Base-by-base conservation (phyloP, 2,329 filamentous ascomycete genomes). In the Microcyclospora pomicola region DNA sequence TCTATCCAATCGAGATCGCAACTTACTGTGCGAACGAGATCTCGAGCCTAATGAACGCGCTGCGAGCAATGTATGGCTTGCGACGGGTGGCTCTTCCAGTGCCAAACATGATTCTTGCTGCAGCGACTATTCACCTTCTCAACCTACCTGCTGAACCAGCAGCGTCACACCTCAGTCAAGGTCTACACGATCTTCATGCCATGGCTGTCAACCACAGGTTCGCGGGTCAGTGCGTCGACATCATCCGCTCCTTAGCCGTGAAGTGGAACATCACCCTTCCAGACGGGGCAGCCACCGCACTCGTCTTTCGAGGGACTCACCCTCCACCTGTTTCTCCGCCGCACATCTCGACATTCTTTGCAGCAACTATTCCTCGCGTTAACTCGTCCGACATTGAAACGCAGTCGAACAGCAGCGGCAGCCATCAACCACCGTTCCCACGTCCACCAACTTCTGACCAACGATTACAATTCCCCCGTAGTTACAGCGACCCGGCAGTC, bases 1-100 rank as follows among this genome's bases (percentile, higher is more conserved):
- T 82, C 2, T 65, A 67, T 3, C 79, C 80, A 6, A 69, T 72
- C 30, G 75, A 81, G 43, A 72, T 81, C 12, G 83, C 79, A 56
- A 68, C 68, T n/a, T 56, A 59, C 31, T 60, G 59, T 32, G 64
- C 64, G 2, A 66, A 65, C 40, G 58, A 60, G 37, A 62, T 67
- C 1, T 63, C 64, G 1, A 52, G 50, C 5, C 50, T 69, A 4
- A 53, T 63, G 41, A 59, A 59, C 29, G 52, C 58, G 11, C 62
- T 68, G 35, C 60, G 64, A 15, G 51, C 53, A n/a, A 53, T 63
- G 44, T 68, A 68, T 43, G 55, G 58, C 13, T 51, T 67, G 29
- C 58, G 65, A 32, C 55, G 59, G 2, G 58, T 62, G 5, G 53
- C 57, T 12, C 47, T 66, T 6, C 42, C 58, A 2, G 54, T 65